Evolutionary conservation across 2,329 filamentous ascomycete species (phyloP), one percentile per base, ranked within the genome.

Genomic region (Penicillium sp.): DNA sequence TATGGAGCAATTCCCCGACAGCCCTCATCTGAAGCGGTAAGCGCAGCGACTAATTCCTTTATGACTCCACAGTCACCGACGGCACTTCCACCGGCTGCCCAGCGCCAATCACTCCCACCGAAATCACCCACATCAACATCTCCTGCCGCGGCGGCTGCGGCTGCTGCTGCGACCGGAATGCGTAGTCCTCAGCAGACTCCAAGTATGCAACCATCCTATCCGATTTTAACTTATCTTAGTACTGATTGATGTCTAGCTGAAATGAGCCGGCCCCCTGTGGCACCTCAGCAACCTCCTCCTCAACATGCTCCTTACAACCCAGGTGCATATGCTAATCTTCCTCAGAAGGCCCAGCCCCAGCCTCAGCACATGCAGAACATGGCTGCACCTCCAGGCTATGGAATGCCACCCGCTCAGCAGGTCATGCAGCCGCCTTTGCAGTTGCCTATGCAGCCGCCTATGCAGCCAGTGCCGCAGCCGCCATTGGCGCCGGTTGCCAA

Each of bases 151-250:
- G 27, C 80, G 11, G 72, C 76, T 0, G 79, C 80, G 1, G 81
- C 81, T 3, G 77, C 76, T 8, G 80, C 78, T 2, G 76, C 78
- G 33, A 73, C 74, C 52, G 76, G 75, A 20, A 77, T 80, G 67
- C 75, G 77, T 22, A 71, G 73, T 41, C 75, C 73, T 43, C 75
- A 76, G 55, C 72, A 77, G 49, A 66, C 73, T 27, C 72, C 75
- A 55, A 70, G 72, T 74, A 70, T 57, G 70, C 22, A 48, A 27
- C 25, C 6, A 5, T 22, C 23, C 7, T 20, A 20, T 15, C 25
- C n/a, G 33, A 18, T 33, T 40, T 51, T 3, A 41, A 12, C 5
- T 20, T 43, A 9, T 9, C 40, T 15, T 15, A 9, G 7, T 46
- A 29, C 44, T 63, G 43, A 77, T 23, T 74, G 73, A 37, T 77